Evolutionary conservation across 768 basidiomycete species (phyloP).

Genomic region (Hydnum rufescens): DNA sequence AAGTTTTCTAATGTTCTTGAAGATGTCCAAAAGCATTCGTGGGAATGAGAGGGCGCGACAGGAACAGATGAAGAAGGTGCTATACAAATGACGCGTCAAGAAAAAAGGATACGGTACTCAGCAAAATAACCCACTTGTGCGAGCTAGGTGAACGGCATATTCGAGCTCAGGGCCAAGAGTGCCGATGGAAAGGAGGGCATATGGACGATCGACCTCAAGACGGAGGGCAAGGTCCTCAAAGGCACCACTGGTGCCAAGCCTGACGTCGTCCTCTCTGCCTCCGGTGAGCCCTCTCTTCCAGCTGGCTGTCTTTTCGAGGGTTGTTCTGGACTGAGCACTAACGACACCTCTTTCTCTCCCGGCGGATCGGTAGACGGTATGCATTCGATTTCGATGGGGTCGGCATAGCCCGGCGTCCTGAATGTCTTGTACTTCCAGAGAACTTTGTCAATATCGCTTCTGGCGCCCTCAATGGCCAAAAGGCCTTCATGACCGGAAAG

Average conservation of each 20-base stretch:
- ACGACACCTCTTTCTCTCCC: background rate
- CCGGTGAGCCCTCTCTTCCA: conserved; percentile 16
- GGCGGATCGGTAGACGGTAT: background rate
- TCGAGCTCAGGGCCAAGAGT: conserved; percentile 68
- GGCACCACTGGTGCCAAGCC: conserved; percentile 46
- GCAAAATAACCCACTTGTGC: too few relatives aligned
- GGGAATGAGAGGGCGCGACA: too few relatives aligned
- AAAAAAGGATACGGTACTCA: too few relatives aligned
- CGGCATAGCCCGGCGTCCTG: background rate
- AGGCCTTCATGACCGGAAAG: conserved; percentile 90
- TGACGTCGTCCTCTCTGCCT: conserved; percentile 64
- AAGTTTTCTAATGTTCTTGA: too few relatives aligned
- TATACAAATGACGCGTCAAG: too few relatives aligned
- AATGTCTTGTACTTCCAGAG: background rate
- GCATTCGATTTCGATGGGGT: background rate
- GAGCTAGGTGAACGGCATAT: conserved; percentile 84
- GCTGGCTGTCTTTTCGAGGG: too few relatives aligned
- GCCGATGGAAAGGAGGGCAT: conserved; percentile 43
- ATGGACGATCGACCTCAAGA: conserved; percentile 93
- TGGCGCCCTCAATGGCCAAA: conserved; percentile 63
- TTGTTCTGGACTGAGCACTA: background rate
- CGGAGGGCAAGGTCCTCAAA: conserved; percentile 54
- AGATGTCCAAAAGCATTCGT: too few relatives aligned
- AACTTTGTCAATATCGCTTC: background rate
- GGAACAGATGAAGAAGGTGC: too few relatives aligned